Evolutionary conservation across 2,329 filamentous ascomycete genomes (phyloP).

Genomic region (Aspergillus tubingensis): DNA sequence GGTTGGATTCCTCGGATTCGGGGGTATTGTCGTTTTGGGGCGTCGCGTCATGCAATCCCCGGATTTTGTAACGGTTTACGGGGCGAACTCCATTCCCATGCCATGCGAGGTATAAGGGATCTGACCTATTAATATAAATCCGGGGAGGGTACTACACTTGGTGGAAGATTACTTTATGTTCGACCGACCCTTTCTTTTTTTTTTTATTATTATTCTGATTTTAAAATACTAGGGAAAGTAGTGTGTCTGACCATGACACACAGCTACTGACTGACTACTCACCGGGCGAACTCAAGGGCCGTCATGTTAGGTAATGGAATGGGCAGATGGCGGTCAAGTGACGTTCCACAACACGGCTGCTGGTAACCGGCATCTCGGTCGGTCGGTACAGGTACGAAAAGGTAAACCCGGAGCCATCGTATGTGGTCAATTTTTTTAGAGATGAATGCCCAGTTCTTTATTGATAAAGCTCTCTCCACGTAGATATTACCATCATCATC

Average conservation of each 20-base stretch:
- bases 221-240: too few species aligned
- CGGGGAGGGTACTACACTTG: background rate
- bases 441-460: too few species aligned
- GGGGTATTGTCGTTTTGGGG: conserved; percentile 8
- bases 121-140: background rate
- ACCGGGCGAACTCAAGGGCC: conserved; percentile 3
- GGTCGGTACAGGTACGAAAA: conserved; percentile 10
- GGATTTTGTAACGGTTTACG: conserved; percentile 10
- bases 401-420: too few species aligned
- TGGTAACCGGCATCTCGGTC: conserved; percentile 24
- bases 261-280: background rate
- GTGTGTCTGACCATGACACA: too few species aligned
- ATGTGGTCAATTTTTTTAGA: too few species aligned
- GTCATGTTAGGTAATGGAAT: conserved; percentile 23
- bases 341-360: conserved; percentile 25
- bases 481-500: too few species aligned
- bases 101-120: background rate
- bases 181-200: background rate
- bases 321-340: conserved; percentile 18
- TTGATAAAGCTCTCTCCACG: too few species aligned
- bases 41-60: conserved; percentile 11
- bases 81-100: conserved; percentile 3
- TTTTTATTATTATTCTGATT: too few species aligned
- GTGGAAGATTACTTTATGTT: too few species aligned
- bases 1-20: background rate